Conservation (phyloP, 805 yeast genomes). For the Yamadazyma kitorensis region DNA sequence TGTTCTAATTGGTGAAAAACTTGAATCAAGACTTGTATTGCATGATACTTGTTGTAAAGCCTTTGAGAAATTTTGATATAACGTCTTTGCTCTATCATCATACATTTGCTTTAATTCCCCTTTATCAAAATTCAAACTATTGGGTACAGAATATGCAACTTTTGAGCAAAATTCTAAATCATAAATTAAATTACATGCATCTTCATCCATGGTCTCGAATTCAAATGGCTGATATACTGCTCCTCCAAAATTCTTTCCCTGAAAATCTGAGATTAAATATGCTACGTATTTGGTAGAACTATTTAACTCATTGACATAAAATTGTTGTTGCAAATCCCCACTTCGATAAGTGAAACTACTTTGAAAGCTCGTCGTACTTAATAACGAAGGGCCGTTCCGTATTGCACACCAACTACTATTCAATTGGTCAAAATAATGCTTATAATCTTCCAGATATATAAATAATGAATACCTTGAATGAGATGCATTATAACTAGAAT, state of each 20-base stretch:
- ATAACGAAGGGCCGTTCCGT: conserved; percentile 46
- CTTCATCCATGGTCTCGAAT: conserved; percentile 53
- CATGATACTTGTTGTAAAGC: conserved; percentile 79
- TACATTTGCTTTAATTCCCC: conserved; percentile 39
- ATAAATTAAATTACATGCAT: conserved; percentile 70
- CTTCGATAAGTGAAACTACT: conserved; percentile 43
- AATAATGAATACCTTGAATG: conserved; percentile 38
- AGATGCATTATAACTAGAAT: conserved; percentile 19
- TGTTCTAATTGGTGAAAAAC: conserved; percentile 69
- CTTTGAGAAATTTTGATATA: conserved; percentile 65
- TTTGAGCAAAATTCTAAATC: conserved; percentile 72
- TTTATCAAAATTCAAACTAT: conserved; percentile 17
- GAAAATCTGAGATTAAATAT: conserved; percentile 52
- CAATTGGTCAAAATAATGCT: conserved; percentile 34
- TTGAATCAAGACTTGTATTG: conserved; percentile 59
- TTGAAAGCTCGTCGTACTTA: conserved; percentile 19
- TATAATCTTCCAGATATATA: conserved; percentile 44
- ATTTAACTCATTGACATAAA: conserved; percentile 60
- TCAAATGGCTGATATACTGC: conserved; percentile 53
- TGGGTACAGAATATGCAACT: conserved; percentile 88
- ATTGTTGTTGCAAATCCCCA: conserved; percentile 55
- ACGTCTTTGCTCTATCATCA: conserved; percentile 56
- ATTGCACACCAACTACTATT: conserved; percentile 73
- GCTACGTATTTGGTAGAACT: conserved; percentile 62
- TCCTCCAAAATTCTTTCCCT: conserved; percentile 52